These are phyloP conservation scores for Flaveria robusta DNA, from an alignment of 129 eudicot species.

Conservation along the genomic window DNA sequence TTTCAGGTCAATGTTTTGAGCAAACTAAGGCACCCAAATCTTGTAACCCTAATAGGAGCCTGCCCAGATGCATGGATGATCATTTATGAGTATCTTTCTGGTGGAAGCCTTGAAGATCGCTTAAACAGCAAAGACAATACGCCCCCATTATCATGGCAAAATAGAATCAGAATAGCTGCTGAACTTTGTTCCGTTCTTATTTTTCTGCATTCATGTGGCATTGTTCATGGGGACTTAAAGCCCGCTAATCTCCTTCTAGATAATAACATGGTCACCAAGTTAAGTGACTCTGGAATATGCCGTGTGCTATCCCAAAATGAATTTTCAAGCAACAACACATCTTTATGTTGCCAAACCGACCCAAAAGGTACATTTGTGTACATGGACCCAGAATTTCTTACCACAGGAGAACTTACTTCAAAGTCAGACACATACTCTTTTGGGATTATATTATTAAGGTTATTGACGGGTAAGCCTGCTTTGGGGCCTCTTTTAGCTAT, in stretches of 20 bases:
- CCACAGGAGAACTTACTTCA: constrained; percentile 72
- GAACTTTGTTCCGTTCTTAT: constrained; percentile 86
- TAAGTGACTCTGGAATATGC: constrained; percentile 85
- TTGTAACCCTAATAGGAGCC: constrained; percentile 77
- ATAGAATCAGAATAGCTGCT: constrained; percentile 72
- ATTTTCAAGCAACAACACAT: constrained; percentile 46
- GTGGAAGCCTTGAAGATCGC: constrained; percentile 93
- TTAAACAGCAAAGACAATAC: constrained; percentile 74
- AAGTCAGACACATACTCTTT: constrained; percentile 85
- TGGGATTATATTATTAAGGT: constrained; percentile 66
- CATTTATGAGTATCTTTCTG: constrained; percentile 71
- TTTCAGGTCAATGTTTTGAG: constrained; percentile 79
- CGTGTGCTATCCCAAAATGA: constrained; percentile 48
- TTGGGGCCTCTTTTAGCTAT: constrained; percentile 62
- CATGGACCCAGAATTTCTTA: constrained; percentile 75
- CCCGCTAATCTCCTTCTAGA: constrained; percentile 80
- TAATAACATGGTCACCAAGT: constrained; percentile 54
- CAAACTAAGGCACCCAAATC: constrained; percentile 88
- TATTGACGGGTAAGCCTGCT: constrained; percentile 80
- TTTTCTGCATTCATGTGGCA: constrained; percentile 70
- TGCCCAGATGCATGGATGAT: constrained; percentile 76
- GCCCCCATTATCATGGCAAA: constrained; percentile 86
- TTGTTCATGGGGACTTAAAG: constrained; percentile 78
- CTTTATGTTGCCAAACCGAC: constrained; percentile 48
- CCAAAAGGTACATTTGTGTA: constrained; percentile 73